Percentiles rank a stretch among this genome's conserved stretches.
Evolutionary conservation across 176 grass and related monocot genomes (phyloP).

Genomic region (Musa schizocarpa): DNA sequence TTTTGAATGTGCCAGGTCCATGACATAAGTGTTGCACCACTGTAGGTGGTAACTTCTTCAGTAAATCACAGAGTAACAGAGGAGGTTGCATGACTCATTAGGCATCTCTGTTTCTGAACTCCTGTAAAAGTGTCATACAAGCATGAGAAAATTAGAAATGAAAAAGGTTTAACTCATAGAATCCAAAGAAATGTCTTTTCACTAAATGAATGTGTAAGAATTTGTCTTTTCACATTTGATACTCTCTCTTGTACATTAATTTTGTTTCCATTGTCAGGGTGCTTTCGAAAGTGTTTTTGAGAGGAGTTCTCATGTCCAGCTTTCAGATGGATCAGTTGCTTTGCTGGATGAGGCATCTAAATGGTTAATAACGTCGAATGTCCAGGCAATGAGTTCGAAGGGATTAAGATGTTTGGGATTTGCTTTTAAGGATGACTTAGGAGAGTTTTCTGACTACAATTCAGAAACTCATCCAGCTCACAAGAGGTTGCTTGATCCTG

Average conservation of each 20-base stretch:
- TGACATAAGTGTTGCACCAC: too few species aligned
- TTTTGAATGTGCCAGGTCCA: too few species aligned
- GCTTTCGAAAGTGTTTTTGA: slow-evolving; percentile 93
- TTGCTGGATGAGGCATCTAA: slow-evolving; percentile 63
- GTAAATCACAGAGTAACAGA: too few species aligned
- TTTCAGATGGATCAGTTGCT: slow-evolving; percentile 82
- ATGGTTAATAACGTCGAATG: slow-evolving; percentile 43
- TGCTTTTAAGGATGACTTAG: slow-evolving; percentile 94
- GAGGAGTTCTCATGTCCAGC: slow-evolving; percentile 64
- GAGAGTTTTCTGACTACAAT: slow-evolving; percentile 84
- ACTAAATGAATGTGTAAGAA: too few species aligned
- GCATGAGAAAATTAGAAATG: too few species aligned
- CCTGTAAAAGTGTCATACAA: too few species aligned
- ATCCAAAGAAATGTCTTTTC: too few species aligned
- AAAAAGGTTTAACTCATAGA: too few species aligned
- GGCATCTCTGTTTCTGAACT: too few species aligned
- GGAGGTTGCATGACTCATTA: too few species aligned
- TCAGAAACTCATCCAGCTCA: slow-evolving; percentile 84
- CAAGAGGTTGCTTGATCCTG: slow-evolving; percentile 71
- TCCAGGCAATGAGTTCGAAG: slow-evolving; percentile 70
- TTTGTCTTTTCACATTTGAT: neutral
- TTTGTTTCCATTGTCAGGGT: slow-evolving; percentile 49
- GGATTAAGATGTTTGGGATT: slow-evolving; percentile 94
- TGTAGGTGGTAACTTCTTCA: too few species aligned
- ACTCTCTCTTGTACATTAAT: neutral